A percentile compares a stretch with the other conserved stretches of the same genome.
Conservation (phyloP, 495 filamentous ascomycete species). For the Talaromyces adpressus region DNA sequence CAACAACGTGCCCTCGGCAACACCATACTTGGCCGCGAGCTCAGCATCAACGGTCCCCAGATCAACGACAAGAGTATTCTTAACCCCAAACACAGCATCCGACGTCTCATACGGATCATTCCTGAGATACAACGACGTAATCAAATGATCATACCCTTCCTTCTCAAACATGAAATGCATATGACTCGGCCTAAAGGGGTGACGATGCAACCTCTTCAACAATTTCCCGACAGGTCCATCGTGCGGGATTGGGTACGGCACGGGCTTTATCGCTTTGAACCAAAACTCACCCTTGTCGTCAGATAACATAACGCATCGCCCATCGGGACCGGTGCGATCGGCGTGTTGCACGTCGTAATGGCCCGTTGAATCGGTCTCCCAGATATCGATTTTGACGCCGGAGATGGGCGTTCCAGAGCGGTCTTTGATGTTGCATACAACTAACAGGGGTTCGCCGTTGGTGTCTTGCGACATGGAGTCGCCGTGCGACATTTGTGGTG, state of each 20-base stretch:
- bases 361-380: conserved; percentile 85
- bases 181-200: conserved; percentile 79
- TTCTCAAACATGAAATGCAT: conserved; percentile 96
- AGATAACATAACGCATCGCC: conserved; percentile 69
- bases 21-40: conserved; percentile 50
- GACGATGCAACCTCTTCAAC: conserved; percentile 61
- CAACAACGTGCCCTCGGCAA: conserved; percentile 45
- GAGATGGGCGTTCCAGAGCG: conserved; percentile 57
- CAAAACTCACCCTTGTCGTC: conserved; percentile 70
- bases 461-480: conserved; percentile 63
- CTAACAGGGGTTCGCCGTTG: conserved; percentile 54
- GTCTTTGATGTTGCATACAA: conserved; percentile 70
- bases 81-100: conserved; percentile 91
- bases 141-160: conserved; percentile 72
- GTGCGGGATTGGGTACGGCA: conserved; percentile 83
- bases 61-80: conserved; percentile 73
- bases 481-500: conserved; percentile 56
- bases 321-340: conserved; percentile 63
- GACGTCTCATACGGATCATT: conserved; percentile 85
- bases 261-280: conserved; percentile 83
- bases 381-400: conserved; percentile 78
- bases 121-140: conserved; percentile 84
- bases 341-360: conserved; percentile 87
- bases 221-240: conserved; percentile 85
- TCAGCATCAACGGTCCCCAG: conserved; percentile 56